Conservation (phyloP, 768 basidiomycete genomes). For the Dacryopinax spathularia region DNA sequence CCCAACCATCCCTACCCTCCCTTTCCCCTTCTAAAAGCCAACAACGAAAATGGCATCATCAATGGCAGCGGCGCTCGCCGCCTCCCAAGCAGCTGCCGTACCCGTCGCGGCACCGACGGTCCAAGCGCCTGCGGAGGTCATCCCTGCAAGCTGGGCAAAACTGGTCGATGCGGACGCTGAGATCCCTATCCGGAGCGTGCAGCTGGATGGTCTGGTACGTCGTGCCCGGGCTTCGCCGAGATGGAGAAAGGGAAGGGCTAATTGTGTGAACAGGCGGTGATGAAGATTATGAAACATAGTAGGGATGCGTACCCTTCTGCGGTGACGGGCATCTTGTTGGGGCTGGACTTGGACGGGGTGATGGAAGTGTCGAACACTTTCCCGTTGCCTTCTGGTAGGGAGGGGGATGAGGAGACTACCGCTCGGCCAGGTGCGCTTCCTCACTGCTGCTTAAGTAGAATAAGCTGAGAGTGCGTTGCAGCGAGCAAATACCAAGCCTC, state of each 20-base stretch:
- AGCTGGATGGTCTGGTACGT: constrained; percentile 76
- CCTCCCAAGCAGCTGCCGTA: constrained; percentile 42
- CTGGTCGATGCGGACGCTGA: constrained; percentile 87
- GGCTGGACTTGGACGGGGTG: constrained; percentile 80
- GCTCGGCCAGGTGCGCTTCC: constrained; percentile 39
- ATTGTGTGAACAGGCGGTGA: constrained; percentile 48
- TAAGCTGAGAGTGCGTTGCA: constrained; percentile 19
- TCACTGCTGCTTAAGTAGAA: neutral
- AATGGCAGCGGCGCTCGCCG: constrained; percentile 87
- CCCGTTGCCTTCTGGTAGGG: constrained; percentile 55
- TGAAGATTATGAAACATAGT: constrained; percentile 88
- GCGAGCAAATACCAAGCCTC: constrained; percentile 60
- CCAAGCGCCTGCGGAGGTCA: constrained; percentile 46
- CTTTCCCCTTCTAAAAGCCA: neutral
- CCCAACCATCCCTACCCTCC: neutral
- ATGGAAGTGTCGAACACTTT: constrained; percentile 88
- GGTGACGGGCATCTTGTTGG: constrained; percentile 73
- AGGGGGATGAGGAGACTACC: constrained; percentile 68
- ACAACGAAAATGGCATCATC: constrained; percentile 50
- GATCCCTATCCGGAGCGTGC: constrained; percentile 62
- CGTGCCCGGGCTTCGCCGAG: no score
- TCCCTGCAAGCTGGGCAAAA: constrained; percentile 85
- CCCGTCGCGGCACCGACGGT: constrained; percentile 49
- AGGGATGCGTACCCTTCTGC: constrained; percentile 59
- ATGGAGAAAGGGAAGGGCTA: constrained; percentile 4